Evolutionary conservation across 108 stramenopile genomes (phyloP).

Genomic region (Tribonema minus): DNA sequence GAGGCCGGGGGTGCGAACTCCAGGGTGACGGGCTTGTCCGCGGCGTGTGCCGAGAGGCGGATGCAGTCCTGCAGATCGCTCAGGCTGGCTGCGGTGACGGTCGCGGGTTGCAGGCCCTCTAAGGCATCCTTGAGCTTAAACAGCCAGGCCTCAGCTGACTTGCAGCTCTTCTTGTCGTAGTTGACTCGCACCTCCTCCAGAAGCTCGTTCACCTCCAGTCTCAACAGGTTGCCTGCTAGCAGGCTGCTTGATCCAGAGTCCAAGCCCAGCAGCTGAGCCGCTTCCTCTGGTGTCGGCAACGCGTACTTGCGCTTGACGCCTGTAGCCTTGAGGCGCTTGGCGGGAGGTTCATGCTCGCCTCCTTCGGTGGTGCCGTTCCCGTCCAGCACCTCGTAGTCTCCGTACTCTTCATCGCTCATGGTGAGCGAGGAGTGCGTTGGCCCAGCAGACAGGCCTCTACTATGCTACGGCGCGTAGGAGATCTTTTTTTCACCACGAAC

Average conservation of each 20-base stretch:
- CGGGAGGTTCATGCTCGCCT: too few species aligned
- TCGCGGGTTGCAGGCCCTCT: conserved; percentile 15
- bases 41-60: conserved; percentile 7
- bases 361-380: too few species aligned
- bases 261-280: conserved; percentile 5
- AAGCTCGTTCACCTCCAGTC: conserved; percentile 35
- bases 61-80: conserved; percentile 2
- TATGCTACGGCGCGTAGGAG: too few species aligned
- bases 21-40: conserved; percentile 15
- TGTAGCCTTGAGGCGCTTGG: neutral
- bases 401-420: too few species aligned
- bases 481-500: too few species aligned
- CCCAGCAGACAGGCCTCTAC: too few species aligned
- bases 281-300: conserved; percentile 27
- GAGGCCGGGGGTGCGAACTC: conserved; percentile 20
- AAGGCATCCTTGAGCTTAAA: conserved; percentile 9
- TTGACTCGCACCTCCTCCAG: conserved; percentile 25
- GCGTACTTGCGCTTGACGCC: conserved; percentile 5
- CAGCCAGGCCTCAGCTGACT: conserved; percentile 23
- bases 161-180: conserved; percentile 5
- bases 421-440: too few species aligned
- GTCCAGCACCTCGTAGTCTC: too few species aligned
- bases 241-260: conserved; percentile 1
- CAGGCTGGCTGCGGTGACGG: conserved; percentile 2
- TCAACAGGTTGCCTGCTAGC: conserved; percentile 22